phyloP scores from a whole-genome alignment of 2,329 filamentous ascomycete genomes.

The Dendryphion nanum region DNA sequence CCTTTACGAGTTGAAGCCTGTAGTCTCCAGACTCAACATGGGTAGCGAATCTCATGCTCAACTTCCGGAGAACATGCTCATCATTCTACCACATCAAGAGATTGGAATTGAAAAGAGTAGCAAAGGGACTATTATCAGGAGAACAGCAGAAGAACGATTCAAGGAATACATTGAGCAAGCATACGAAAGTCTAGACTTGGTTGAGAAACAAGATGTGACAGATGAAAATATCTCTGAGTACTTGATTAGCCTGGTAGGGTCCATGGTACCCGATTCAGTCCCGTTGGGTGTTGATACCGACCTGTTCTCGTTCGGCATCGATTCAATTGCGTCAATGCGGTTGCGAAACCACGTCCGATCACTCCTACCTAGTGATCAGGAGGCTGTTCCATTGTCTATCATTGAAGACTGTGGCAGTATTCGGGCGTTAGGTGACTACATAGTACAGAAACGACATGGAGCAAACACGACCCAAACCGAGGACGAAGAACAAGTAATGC shows the following conservation, averaged over 20 bases:
- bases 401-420: conserved; percentile 61
- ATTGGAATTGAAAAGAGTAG: conserved; percentile 57
- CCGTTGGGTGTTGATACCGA: conserved; percentile 44
- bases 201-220: conserved; percentile 12
- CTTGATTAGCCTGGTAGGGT: conserved; percentile 14
- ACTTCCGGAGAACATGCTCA: conserved; percentile 52
- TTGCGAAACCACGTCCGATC: conserved; percentile 43
- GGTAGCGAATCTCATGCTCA: conserved; percentile 52
- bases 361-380: conserved; percentile 34
- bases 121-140: conserved; percentile 60
- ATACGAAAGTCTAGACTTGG: conserved; percentile 38
- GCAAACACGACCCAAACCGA: conserved; percentile 26
- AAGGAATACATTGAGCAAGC: conserved; percentile 45
- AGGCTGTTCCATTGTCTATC: conserved; percentile 54
- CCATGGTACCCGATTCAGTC: not conserved
- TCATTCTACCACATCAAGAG: conserved; percentile 42
- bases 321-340: conserved; percentile 59
- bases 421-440: conserved; percentile 37
- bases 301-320: conserved; percentile 58
- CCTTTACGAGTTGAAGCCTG: conserved; percentile 43
- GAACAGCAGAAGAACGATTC: conserved; percentile 52
- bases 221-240: conserved; percentile 28
- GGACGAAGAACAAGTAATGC: conserved; percentile 45
- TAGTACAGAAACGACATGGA: conserved; percentile 42
- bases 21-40: conserved; percentile 49